Conservation (phyloP, 257 asterid genomes). For the Salvia hispanica region DNA sequence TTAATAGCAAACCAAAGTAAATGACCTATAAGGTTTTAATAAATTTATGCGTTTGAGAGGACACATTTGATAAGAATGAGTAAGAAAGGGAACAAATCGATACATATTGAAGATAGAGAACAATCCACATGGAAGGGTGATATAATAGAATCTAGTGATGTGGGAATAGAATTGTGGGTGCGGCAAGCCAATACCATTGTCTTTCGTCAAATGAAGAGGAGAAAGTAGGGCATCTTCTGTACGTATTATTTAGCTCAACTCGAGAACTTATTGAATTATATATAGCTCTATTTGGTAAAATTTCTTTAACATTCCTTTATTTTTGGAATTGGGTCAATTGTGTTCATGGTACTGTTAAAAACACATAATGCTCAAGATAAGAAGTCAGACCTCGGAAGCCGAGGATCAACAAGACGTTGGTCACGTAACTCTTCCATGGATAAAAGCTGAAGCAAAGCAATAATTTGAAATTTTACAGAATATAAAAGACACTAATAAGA, state of each 20-base stretch:
- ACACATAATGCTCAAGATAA: slow-evolving; percentile 19
- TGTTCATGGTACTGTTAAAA: slow-evolving; percentile 7
- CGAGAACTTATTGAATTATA: background rate
- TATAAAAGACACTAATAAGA: slow-evolving; percentile 20
- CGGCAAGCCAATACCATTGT: slow-evolving; percentile 7
- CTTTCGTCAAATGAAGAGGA: slow-evolving; percentile 1
- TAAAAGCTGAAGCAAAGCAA: slow-evolving; percentile 59
- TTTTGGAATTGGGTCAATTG: background rate
- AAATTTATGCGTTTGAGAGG: too few relatives aligned
- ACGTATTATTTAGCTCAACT: slow-evolving; percentile 1
- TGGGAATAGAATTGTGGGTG: background rate
- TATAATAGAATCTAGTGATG: slow-evolving; percentile 15
- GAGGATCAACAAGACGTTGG: slow-evolving; percentile 81
- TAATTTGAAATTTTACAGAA: slow-evolving; percentile 20
- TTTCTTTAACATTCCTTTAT: background rate
- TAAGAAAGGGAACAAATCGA: background rate
- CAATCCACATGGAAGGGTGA: slow-evolving; percentile 18
- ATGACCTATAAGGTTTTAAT: too few relatives aligned
- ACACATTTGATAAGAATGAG: too few relatives aligned
- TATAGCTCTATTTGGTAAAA: background rate
- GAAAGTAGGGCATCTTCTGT: slow-evolving; percentile 15
- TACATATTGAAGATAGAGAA: slow-evolving; percentile 1
- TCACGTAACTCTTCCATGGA: slow-evolving; percentile 91
- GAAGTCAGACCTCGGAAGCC: slow-evolving; percentile 76
- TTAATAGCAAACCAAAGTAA: too few relatives aligned